Conservation (phyloP, 352 stramenopile species). For the Blastocystis sp. region DNA sequence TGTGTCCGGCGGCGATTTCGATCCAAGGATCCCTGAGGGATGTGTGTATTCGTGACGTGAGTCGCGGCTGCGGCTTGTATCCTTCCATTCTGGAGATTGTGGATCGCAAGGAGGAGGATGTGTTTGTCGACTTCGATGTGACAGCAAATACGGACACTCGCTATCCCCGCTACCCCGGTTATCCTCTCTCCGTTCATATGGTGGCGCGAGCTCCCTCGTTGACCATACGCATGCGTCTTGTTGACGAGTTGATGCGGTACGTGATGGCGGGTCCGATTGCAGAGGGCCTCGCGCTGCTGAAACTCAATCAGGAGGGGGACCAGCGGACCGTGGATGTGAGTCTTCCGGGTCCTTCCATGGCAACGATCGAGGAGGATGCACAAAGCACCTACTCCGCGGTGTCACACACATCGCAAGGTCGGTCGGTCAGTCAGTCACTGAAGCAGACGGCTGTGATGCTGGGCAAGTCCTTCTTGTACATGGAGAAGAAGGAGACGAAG, state of each 20-base stretch:
- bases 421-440: neutral
- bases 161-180: neutral
- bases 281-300: neutral
- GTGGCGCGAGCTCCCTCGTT: neutral
- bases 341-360: neutral
- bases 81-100: slow-evolving; percentile 15
- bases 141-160: neutral
- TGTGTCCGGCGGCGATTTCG: neutral
- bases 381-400: neutral
- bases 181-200: neutral
- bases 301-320: neutral
- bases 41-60: neutral
- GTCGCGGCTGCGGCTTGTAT: neutral
- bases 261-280: neutral
- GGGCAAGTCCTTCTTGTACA: neutral
- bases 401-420: neutral
- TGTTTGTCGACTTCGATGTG: neutral
- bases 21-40: neutral
- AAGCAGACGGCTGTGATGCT: neutral
- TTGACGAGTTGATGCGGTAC: slow-evolving; percentile 45
- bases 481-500: neutral
- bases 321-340: neutral
- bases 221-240: neutral
- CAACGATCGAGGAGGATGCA: neutral
- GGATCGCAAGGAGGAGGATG: neutral